A percentile compares a stretch with the other conserved stretches of the same genome.
Evolutionary conservation across 495 filamentous ascomycete genomes (phyloP).

Genomic region (Opeltia flavorubescens): DNA sequence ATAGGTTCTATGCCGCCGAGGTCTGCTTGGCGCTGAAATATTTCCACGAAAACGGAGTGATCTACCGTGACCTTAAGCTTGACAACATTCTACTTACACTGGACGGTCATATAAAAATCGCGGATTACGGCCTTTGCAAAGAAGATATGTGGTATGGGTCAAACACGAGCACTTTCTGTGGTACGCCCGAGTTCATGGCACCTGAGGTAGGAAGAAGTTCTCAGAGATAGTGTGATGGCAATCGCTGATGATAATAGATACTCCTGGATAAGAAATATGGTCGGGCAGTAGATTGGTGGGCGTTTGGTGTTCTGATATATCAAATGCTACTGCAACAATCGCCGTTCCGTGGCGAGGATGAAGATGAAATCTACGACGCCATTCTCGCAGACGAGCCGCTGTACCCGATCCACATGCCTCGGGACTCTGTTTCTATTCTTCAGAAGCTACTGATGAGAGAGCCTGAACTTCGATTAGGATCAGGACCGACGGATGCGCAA

Average conservation of each 20-base stretch:
- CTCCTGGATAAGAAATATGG: constrained; percentile 97
- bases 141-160: constrained; percentile 99
- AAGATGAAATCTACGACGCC: constrained; percentile 99
- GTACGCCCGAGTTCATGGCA: constrained; percentile 98
- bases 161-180: constrained; percentile 96
- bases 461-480: constrained; percentile 81
- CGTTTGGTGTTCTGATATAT: constrained; percentile 98
- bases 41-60: constrained; percentile 98
- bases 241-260: constrained; percentile 44
- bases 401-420: constrained; percentile 98
- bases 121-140: constrained; percentile 96
- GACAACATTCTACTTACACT: constrained; percentile 95
- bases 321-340: constrained; percentile 99
- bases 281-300: constrained; percentile 99
- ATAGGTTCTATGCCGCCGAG: constrained; percentile 91
- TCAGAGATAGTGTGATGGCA: not conserved
- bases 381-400: constrained; percentile 96
- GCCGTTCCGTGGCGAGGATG: constrained; percentile 96
- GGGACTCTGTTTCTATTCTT: constrained; percentile 92
- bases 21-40: constrained; percentile 96
- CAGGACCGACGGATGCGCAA: constrained; percentile 93
- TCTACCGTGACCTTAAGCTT: constrained; percentile 98
- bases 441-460: constrained; percentile 96
- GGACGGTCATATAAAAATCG: constrained; percentile 98
- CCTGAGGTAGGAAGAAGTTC: constrained; percentile 59